Evolutionary conservation across 176 grass and related monocot species (phyloP).

Genomic region (Oryza longistaminata): DNA sequence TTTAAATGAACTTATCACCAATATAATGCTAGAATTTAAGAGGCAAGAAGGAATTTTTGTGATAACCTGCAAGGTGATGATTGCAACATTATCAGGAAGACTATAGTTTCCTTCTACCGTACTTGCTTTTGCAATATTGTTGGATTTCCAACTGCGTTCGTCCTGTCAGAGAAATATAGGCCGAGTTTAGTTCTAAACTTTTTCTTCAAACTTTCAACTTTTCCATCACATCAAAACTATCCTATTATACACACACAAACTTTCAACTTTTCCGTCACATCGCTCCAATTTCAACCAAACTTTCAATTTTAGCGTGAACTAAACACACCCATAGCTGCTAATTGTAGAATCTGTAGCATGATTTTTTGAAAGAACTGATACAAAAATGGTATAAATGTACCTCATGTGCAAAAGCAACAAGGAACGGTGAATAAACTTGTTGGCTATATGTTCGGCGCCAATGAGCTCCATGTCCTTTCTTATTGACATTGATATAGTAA

Average conservation of each 20-base stretch:
- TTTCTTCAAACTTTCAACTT: no score
- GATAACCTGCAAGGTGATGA: slow-evolving; percentile 81
- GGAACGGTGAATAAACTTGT: slow-evolving; percentile 86
- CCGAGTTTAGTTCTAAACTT: no score
- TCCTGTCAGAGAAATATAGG: slow-evolving; percentile 45
- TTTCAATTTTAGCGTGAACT: no score
- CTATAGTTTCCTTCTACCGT: slow-evolving; percentile 71
- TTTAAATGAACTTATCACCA: background rate
- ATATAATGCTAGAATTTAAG: background rate
- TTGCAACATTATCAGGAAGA: slow-evolving; percentile 84
- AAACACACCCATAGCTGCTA: background rate
- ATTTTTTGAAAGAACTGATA: background rate
- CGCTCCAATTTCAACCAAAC: no score
- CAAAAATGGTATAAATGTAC: slow-evolving; percentile 43
- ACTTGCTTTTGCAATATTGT: slow-evolving; percentile 45
- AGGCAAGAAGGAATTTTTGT: background rate
- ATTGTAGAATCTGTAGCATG: background rate
- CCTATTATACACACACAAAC: no score
- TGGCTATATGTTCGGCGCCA: slow-evolving; percentile 80
- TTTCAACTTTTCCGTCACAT: no score
- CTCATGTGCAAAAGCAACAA: slow-evolving; percentile 82
- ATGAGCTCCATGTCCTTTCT: slow-evolving; percentile 69
- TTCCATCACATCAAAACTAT: no score
- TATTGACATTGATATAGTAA: slow-evolving; percentile 71
- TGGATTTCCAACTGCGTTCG: slow-evolving; percentile 62